These are phyloP conservation scores for Corylus americana DNA, from an alignment of 306 rosid species.

Conservation along the genomic window DNA sequence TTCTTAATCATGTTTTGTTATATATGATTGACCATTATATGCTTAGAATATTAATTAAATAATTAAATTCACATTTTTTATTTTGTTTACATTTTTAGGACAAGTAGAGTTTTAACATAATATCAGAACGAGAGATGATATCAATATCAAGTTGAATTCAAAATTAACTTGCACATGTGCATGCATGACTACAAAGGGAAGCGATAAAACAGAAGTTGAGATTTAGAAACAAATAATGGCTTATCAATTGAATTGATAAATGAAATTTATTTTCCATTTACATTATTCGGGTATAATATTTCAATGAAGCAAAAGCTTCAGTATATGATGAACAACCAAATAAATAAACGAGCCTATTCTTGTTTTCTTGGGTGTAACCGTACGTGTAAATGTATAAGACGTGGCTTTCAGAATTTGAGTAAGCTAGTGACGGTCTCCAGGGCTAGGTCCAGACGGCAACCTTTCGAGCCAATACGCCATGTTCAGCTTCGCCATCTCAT, in stretches of 20 bases:
- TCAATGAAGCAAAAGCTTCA: not conserved
- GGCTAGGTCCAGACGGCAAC: slow-evolving; percentile 38
- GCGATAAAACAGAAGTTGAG: no score
- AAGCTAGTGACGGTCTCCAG: slow-evolving; percentile 31
- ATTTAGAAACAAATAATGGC: no score
- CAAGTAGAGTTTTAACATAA: no score
- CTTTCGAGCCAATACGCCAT: slow-evolving; percentile 35
- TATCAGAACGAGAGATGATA: no score
- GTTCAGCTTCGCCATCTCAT: slow-evolving; percentile 22
- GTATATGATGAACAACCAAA: not conserved
- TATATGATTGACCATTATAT: no score
- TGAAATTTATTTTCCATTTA: not conserved
- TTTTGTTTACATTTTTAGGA: no score
- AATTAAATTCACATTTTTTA: no score
- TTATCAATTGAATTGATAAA: not conserved
- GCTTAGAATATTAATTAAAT: no score
- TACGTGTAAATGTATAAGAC: not conserved
- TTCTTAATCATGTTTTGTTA: no score
- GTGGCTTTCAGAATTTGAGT: not conserved
- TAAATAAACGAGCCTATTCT: not conserved
- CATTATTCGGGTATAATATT: not conserved
- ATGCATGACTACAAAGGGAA: no score
- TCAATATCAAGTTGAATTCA: no score
- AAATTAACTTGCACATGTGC: no score
- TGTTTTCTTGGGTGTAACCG: not conserved